Evolutionary conservation across 2,329 filamentous ascomycete genomes (phyloP).

Genomic region (Neocatenulostroma microsporum): DNA sequence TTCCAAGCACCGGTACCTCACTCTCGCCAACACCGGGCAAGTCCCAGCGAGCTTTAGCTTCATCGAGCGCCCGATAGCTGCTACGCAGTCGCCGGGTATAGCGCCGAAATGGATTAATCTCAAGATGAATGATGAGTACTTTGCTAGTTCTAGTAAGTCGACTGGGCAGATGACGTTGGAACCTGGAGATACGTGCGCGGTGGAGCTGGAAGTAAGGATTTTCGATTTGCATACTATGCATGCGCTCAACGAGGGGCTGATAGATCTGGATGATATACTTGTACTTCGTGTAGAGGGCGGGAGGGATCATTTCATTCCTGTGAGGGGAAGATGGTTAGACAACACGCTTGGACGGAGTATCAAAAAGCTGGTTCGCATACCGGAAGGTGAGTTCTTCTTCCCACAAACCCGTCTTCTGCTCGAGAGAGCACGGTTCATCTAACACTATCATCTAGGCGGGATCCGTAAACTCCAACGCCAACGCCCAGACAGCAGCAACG

Average conservation of each 20-base stretch:
- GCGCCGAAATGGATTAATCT: conserved; percentile 64
- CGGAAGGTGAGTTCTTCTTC: too few relatives aligned
- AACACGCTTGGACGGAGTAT: conserved; percentile 78
- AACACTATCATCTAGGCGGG: too few relatives aligned
- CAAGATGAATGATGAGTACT: conserved; percentile 18
- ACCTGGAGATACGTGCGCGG: conserved; percentile 73
- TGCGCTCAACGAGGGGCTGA: conserved; percentile 60
- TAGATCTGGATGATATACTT: conserved; percentile 72
- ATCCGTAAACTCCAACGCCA: conserved; percentile 63
- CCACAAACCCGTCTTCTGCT: too few relatives aligned
- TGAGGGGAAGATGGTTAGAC: conserved; percentile 69
- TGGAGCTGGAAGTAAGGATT: conserved; percentile 61
- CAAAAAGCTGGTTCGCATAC: conserved; percentile 79
- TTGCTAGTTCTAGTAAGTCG: conserved; percentile 13
- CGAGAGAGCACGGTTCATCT: too few relatives aligned
- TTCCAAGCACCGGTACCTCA: conserved; percentile 59
- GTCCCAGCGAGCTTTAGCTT: conserved; percentile 74
- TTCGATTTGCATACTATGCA: conserved; percentile 56
- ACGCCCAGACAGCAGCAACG: conserved; percentile 35
- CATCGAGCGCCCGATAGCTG: conserved; percentile 57
- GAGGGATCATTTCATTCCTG: conserved; percentile 82
- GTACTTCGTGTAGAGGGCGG: conserved; percentile 77
- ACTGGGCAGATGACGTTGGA: conserved; percentile 57
- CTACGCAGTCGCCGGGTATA: conserved; percentile 35
- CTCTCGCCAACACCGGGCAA: conserved; percentile 84